Conservation (phyloP, 1,284 basidiomycete genomes). For the Austroboletus niveus region DNA sequence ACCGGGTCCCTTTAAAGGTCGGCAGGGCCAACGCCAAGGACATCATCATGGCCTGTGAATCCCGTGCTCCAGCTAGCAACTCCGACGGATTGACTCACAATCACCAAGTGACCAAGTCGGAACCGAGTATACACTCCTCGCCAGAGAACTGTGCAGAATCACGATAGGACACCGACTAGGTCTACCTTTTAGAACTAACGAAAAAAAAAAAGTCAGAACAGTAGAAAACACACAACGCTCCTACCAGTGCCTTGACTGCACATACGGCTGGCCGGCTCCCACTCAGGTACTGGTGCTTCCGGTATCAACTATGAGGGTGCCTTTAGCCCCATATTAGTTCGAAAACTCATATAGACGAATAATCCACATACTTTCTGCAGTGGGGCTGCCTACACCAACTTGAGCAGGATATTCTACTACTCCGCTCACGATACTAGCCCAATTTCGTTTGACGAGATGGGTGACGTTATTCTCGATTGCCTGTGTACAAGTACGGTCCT, state of each 20-base stretch:
- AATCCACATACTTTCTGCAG: too few relatives aligned
- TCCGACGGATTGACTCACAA: slow-evolving; percentile 52
- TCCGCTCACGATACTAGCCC: too few relatives aligned
- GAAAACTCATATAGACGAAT: too few relatives aligned
- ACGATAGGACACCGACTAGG: slow-evolving; percentile 40
- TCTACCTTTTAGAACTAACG: neutral
- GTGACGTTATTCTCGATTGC: too few relatives aligned
- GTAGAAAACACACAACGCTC: slow-evolving; percentile 31
- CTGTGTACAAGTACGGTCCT: too few relatives aligned
- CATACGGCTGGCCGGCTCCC: slow-evolving; percentile 36
- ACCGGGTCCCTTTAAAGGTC: slow-evolving; percentile 45
- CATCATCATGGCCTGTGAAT: slow-evolving; percentile 49
- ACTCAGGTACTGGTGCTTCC: slow-evolving; percentile 41
- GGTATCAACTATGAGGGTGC: slow-evolving; percentile 29
- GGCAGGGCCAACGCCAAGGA: slow-evolving; percentile 57
- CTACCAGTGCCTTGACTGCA: slow-evolving; percentile 43
- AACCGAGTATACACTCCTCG: slow-evolving; percentile 45
- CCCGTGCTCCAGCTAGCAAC: slow-evolving; percentile 46
- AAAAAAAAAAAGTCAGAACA: neutral
- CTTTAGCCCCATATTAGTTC: slow-evolving; percentile 2
- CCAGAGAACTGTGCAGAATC: slow-evolving; percentile 54
- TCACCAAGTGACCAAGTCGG: slow-evolving; percentile 35
- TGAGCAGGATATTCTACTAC: too few relatives aligned
- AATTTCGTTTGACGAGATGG: too few relatives aligned
- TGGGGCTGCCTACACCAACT: too few relatives aligned